Evolutionary conservation across 768 basidiomycete genomes (phyloP), one percentile per base, ranked within the genome.

Genomic region (Amanita pallidorosea): DNA sequence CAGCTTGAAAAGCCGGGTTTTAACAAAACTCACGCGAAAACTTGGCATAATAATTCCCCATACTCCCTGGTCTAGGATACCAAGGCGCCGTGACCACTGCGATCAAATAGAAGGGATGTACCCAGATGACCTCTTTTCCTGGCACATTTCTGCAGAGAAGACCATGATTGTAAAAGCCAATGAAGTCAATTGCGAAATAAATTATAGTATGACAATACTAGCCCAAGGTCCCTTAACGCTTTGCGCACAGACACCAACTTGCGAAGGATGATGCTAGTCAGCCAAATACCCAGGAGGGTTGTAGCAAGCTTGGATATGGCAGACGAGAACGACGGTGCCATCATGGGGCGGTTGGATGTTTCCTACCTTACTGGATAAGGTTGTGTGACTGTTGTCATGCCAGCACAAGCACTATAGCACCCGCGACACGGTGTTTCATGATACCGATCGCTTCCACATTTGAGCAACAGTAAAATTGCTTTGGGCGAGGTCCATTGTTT

Each of bases 21-120:
- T 8, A 18, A 36, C 23, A 41, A 20, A 9, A 60, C 70, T 11
- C 51, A 74, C 73, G 22, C 1, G 62, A 61, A 42, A 74, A 71
- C 44, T 64, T 60, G 7, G 51, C 68, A 18, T 54, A 65, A 29
- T 63, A 68, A 23, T 62, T 59, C 5, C 67, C 73, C 9, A 61
- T 55, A 43, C 64, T 60, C 6, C 61, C 62, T 22, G 63, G 58
- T 1, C 42, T 43, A 23, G 73, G 74, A 51, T 67, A 74, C 17
- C 54, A 55, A 1, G 61, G 42, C 0, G 61, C 70, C 0, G 66
- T 1, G 0, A 63, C 35, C 5, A 69, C 35, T 4, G 66, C 47
- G 0, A 60, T 1, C 8, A 61, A 15, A 3, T 61, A 56, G 38
- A 69, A 65, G 0, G 73, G 71, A 36, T 65, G 54, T 20, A 73